Evolutionary conservation across 129 eudicot genomes (phyloP).

Genomic region (Calendula officinalis): DNA sequence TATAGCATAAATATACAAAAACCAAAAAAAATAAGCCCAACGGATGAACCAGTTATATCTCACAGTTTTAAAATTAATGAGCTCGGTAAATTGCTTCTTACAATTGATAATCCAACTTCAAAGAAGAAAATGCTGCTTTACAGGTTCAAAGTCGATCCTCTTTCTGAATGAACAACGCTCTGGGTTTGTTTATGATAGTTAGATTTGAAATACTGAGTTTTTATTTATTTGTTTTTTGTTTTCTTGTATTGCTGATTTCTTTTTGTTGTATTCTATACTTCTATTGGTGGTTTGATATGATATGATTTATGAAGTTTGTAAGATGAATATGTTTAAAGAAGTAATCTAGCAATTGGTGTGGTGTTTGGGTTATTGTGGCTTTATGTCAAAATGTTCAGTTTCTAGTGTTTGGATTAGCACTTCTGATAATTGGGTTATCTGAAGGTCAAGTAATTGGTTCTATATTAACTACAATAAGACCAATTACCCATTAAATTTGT

Average conservation of each 20-base stretch:
- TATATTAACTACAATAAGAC: no score
- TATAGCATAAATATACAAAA: slow-evolving; percentile 67
- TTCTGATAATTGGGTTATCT: no score
- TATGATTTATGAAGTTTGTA: no score
- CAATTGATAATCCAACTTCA: slow-evolving; percentile 73
- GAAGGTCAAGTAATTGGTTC: no score
- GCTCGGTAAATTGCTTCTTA: slow-evolving; percentile 74
- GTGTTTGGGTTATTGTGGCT: no score
- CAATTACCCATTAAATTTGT: no score
- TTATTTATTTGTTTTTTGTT: slow-evolving; percentile 14
- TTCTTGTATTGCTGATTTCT: not conserved
- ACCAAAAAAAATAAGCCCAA: slow-evolving; percentile 52
- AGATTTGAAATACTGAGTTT: slow-evolving; percentile 2
- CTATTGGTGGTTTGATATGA: slow-evolving; percentile 26
- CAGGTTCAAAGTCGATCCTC: slow-evolving; percentile 82
- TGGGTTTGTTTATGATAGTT: slow-evolving; percentile 24
- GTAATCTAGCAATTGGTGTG: no score
- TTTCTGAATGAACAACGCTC: slow-evolving; percentile 24
- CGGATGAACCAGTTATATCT: slow-evolving; percentile 74
- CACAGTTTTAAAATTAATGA: slow-evolving; percentile 64
- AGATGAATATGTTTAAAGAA: no score
- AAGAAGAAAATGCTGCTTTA: slow-evolving; percentile 90
- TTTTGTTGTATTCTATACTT: slow-evolving; percentile 22
- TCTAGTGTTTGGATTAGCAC: no score
- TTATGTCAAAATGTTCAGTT: no score